phyloP scores from a whole-genome alignment of 163 green algal species.

The Chlamydomonas reinhardtii region DNA sequence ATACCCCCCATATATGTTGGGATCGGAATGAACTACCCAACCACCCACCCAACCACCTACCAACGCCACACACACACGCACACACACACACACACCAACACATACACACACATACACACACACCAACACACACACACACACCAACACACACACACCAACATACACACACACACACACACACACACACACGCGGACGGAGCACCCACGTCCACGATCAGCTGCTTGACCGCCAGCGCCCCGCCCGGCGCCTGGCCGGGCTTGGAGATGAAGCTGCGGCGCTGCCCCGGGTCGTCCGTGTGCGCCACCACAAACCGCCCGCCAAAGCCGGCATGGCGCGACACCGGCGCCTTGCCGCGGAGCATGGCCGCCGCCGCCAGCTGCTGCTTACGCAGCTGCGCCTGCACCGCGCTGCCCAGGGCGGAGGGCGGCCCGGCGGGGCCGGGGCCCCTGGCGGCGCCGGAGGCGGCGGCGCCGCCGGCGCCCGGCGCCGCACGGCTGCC shows the following conservation, averaged over 20 bases:
- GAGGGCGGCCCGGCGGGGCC: not conserved
- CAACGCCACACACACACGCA: no score
- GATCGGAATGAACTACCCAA: no score
- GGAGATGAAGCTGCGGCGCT: conserved; percentile 12
- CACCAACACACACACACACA: no score
- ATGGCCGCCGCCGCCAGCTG: conserved; percentile 27
- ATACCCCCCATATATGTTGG: no score
- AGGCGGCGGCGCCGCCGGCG: not conserved
- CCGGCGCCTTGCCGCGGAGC: not conserved
- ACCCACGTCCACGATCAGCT: conserved; percentile 22
- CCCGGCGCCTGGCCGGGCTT: not conserved
- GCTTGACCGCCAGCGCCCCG: not conserved
- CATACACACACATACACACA: no score
- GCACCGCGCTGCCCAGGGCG: not conserved
- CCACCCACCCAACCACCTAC: no score
- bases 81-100: no score
- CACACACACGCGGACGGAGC: no score
- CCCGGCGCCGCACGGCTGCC: no score
- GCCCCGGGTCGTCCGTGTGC: conserved; percentile 7
- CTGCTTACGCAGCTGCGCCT: conserved; percentile 15
- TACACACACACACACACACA: not conserved
- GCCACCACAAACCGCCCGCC: not conserved
- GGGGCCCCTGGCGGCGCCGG: not conserved
- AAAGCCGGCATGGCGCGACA: not conserved
- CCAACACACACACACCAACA: no score